Base-by-base conservation (phyloP, 306 rosid genomes). In the Cicer pinnatifidum region DNA sequence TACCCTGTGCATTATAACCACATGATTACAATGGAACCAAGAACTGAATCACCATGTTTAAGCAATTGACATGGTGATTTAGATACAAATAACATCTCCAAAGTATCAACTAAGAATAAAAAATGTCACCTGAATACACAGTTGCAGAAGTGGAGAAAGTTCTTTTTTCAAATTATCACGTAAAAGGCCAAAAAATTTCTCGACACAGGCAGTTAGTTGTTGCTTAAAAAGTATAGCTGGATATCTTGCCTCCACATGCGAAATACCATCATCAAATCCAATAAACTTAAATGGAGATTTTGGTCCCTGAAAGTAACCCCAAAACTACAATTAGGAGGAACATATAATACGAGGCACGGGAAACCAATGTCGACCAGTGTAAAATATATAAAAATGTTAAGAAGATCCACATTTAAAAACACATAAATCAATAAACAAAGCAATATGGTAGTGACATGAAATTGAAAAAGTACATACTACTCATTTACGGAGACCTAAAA, bases 161-260 rank as follows among this genome's bases (percentile, higher is more conserved):
- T 91, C 99, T 84, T 91, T 94, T 81, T 94, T 91, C 86, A 91
- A 88, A 86, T 87, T 91, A 81, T 94, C 99, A 40, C 99, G 95
- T 78, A 94, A 84, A 81, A 94, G 78, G 67, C 99, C 99, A 78
- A 94, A 94, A 45, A 91, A 87, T 89, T 94, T 94, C 87, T 94
- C 97, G 16, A 94, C 97, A 33, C 95, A 91, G 72, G 99, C 97
- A 73, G 99, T 91, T 67, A 94, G 82, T 81, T 94, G 99, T 65
- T 94, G 99, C 83, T 91, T 91, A 82, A 94, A 94, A 72, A 94
- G 83, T 79, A 94, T 89, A 77, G 99, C 97, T 11, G 99, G 99
- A 85, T 91, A 91, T 82, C 90, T 91, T 13, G 96, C 96, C 84
- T 91, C 99, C 50, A 94, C 87, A 75, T 88, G 97, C 15, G 91